Conservation (phyloP, 163 green algal genomes). For the Scenedesmus sp. region DNA sequence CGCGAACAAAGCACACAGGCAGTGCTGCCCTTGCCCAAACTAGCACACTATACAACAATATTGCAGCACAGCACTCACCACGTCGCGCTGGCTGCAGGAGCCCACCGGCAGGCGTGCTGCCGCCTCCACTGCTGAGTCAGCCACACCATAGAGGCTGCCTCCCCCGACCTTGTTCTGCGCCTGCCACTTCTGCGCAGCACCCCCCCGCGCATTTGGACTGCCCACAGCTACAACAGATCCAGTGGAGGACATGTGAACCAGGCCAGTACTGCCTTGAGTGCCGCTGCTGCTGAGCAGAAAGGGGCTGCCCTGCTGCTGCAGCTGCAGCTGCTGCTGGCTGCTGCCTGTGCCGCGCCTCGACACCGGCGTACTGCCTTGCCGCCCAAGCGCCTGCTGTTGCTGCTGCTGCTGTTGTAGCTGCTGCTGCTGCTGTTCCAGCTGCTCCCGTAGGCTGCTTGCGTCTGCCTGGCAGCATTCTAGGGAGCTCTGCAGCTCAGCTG, state of each 20-base stretch:
- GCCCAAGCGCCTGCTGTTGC: background rate
- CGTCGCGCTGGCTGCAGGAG: background rate
- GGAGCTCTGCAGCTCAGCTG: background rate
- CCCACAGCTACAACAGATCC: background rate
- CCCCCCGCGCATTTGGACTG: background rate
- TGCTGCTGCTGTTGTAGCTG: conserved; percentile 16
- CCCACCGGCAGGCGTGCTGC: background rate
- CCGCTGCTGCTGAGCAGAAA: conserved; percentile 5
- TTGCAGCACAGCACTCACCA: background rate
- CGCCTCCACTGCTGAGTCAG: conserved; percentile 15
- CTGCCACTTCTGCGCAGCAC: conserved; percentile 56
- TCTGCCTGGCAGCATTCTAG: conserved; percentile 1
- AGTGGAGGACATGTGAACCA: background rate
- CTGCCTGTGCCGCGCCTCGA: background rate
- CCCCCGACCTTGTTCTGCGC: conserved; percentile 68
- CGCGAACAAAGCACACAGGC: too few relatives aligned
- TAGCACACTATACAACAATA: background rate
- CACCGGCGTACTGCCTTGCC: background rate
- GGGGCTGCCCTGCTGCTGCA: background rate
- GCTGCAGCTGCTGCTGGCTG: background rate
- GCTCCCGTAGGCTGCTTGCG: background rate
- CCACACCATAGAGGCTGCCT: conserved; percentile 66
- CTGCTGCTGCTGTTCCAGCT: background rate
- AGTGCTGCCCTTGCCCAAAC: too few relatives aligned
- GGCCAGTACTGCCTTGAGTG: background rate